Base-by-base conservation (phyloP, 2,329 filamentous ascomycete species). In the Magnaporthales sp. region DNA sequence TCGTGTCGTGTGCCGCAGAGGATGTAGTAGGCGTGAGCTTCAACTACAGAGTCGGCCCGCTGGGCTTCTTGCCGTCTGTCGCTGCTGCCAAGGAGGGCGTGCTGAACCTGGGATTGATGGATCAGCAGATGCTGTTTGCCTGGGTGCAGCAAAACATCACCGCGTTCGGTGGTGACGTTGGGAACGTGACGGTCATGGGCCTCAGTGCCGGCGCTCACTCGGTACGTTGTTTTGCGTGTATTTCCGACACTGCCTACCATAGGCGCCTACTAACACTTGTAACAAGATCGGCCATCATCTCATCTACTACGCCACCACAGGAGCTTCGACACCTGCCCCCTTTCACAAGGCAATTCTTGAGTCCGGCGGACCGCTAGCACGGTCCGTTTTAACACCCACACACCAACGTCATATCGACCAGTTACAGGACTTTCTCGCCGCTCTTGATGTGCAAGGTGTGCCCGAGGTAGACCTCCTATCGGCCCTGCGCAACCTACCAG, bases 11-110 rank as follows among this genome's bases (percentile, higher is more conserved):
- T 78, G 76, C 81, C 2, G 76, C 77, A 29, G 73, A 77, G 61
- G 82, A 83, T 10, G 76, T 90, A 65, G 78, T 91, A 58, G 84
- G 79, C 38, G 80, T 89, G 64, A 84, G 80, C 73, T 84, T 89
- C 73, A 86, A 84, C 75, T 87, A 91, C 75, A 82, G 89, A 10
- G 81, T 91, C 63, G 86, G 87, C 2, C 83, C 86, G 5, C 80
- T 92, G 72, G 91, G 91, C 0, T 92, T 94, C 75, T 75, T 91
- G 30, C 83, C 85, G 10, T 87, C 82, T n/a, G 22, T 29, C 5
- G 10, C 58, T n/a, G 63, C 32, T 2, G 78, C 80, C 15, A 81
- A 81, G 38, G 82, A 82, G 65, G 87, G 85, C 0, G 70, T 84
- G 54, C 77, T 89, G 65, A 92, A 92, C 71, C 75, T 89, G 24